phyloP scores from a whole-genome alignment of 202 grass and related monocot genomes.

The Miscanthus sacchariflorus region DNA sequence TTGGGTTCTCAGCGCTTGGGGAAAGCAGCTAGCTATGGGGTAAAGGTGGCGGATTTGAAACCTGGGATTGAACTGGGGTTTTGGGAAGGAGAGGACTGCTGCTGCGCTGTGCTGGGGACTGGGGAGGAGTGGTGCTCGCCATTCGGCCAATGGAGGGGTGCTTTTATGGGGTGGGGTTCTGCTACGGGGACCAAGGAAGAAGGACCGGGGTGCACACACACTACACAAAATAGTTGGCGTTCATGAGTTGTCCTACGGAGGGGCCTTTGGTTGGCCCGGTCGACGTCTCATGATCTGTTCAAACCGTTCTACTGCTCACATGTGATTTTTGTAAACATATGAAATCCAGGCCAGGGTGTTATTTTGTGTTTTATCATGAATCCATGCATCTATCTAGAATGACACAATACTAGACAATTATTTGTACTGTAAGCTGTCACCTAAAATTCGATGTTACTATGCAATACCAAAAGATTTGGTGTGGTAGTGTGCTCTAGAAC shows the following conservation, averaged over 20 bases:
- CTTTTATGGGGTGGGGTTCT: conserved; percentile 65
- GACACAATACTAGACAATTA: not conserved
- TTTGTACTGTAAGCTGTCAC: not conserved
- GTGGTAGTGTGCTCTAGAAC: not conserved
- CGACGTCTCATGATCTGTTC: not conserved
- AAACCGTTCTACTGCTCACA: not conserved
- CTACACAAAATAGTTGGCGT: not conserved
- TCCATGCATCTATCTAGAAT: not conserved
- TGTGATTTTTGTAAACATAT: not conserved
- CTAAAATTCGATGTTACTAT: too few relatives aligned
- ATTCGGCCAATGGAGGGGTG: conserved; percentile 33
- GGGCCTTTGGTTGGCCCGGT: not conserved
- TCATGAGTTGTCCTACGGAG: not conserved
- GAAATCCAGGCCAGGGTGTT: not conserved
- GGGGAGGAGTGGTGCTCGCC: not conserved
- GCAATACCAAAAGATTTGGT: too few relatives aligned
- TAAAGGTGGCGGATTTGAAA: conserved; percentile 62
- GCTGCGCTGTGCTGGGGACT: not conserved
- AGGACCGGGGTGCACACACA: not conserved
- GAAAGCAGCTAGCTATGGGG: not conserved
- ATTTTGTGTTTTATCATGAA: not conserved
- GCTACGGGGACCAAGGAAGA: conserved; percentile 60
- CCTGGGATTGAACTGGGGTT: conserved; percentile 56
- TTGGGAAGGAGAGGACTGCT: not conserved
- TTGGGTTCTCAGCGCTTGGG: not conserved